Evolutionary conservation across 2,329 filamentous ascomycete species (phyloP).

Genomic region (Orbilia ellipsospora): DNA sequence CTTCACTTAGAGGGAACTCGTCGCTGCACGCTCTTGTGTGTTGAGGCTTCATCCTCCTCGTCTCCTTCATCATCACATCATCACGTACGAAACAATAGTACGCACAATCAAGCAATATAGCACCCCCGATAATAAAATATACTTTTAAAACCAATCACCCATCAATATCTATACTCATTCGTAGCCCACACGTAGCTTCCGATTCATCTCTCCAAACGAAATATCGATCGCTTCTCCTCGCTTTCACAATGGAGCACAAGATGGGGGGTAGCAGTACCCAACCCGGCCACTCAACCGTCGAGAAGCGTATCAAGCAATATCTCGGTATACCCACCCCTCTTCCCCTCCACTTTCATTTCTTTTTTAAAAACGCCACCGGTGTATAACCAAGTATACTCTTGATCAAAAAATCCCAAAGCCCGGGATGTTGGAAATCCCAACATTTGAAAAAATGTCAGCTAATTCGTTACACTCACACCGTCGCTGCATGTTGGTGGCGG

Average conservation of each 20-base stretch:
- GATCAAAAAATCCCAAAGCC: constrained; percentile 17
- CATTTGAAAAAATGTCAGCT: neutral
- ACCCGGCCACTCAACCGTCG: constrained; percentile 30
- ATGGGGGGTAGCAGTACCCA: constrained; percentile 1
- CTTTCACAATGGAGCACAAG: constrained; percentile 38
- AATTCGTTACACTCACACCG: neutral
- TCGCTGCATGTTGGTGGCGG: neutral
- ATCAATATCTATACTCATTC: neutral
- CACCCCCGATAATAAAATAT: no score
- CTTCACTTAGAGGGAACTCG: no score
- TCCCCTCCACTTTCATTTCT: neutral
- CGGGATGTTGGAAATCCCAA: constrained; percentile 30
- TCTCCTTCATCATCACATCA: neutral
- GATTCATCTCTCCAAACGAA: neutral
- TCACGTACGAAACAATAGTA: neutral
- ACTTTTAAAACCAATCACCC: neutral
- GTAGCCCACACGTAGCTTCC: no score
- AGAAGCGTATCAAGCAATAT: constrained; percentile 48
- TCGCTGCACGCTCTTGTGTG: constrained; percentile 22
- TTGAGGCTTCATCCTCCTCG: constrained; percentile 1
- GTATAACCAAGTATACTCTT: neutral
- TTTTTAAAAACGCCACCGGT: neutral
- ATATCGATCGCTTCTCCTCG: neutral
- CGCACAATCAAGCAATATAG: no score
- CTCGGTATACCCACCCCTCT: constrained; percentile 19